Evolutionary conservation across 75 land plant genomes (phyloP).

Genomic region (Gnetum montanum): DNA sequence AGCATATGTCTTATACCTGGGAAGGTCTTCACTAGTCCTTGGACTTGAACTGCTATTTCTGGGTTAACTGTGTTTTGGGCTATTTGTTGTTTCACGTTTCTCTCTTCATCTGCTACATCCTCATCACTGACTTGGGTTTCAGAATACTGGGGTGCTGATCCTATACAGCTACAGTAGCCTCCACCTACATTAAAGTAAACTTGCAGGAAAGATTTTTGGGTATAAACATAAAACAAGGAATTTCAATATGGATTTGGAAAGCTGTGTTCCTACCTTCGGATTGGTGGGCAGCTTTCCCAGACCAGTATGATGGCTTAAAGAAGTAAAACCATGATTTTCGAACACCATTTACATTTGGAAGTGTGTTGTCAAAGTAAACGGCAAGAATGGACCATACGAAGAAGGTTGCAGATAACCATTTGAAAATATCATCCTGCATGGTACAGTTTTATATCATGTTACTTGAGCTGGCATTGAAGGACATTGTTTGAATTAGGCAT

Average conservation of each 20-base stretch:
- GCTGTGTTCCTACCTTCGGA: conserved; percentile 70
- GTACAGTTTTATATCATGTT: not conserved
- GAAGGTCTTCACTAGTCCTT: conserved; percentile 78
- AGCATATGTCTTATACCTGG: conserved; percentile 48
- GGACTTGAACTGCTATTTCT: conserved; percentile 75
- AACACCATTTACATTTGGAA: conserved; percentile 85
- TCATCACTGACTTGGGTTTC: conserved; percentile 55
- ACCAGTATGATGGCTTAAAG: conserved; percentile 79
- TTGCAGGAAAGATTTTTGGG: too few relatives aligned
- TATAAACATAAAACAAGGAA: not conserved
- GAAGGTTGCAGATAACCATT: conserved; percentile 74
- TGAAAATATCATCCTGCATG: conserved; percentile 54
- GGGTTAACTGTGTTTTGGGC: conserved; percentile 24
- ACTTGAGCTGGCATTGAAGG: not conserved
- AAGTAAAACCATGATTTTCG: conserved; percentile 82
- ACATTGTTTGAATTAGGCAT: not conserved
- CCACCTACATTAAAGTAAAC: conserved; percentile 58
- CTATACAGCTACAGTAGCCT: conserved; percentile 56
- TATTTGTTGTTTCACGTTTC: conserved; percentile 53
- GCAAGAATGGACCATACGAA: conserved; percentile 80
- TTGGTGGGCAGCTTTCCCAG: conserved; percentile 56
- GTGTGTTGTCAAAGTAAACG: conserved; percentile 82
- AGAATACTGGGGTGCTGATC: conserved; percentile 47
- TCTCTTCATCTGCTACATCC: conserved; percentile 85
- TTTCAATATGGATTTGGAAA: not conserved